Base-by-base conservation (phyloP, 106 monocot genomes). In the Gastrodia elata region DNA sequence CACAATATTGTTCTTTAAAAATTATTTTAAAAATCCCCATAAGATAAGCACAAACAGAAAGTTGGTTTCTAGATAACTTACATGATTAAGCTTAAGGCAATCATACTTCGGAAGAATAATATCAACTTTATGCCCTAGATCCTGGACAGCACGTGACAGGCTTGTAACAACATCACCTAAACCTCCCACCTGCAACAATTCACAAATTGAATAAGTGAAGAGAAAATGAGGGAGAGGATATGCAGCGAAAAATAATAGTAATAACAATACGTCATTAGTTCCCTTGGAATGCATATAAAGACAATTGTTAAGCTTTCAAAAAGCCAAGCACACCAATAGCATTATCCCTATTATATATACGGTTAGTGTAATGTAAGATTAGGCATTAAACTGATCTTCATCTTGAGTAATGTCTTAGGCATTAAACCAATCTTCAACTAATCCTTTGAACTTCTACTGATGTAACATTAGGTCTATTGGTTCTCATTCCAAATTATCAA, bases 111-210 rank as follows among this genome's bases (percentile, higher is more conserved):
- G 97, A 77, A 97, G 79, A 79, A 97, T 85, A 74, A 97, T 84
- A 40, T 92, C 86, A 52, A 97, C 90, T 38, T 52, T 83, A 76
- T 97, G 93, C 20, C 97, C 97, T 74, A 97, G 80, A 81, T 97
- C 97, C 77, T 87, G 90, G 71, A 97, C 90, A 77, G 97, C 97
- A 81, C 97, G 90, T 68, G 97, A 97, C 65, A 90, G 90, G 80
- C 97, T 88, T 70, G 97, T 97, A 77, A 97, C 97, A 76, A 97
- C 97, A 84, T 97, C 97, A 36, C 97, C 97, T 76, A 97, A 90
- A 40, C 97, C 97, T 74, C 97, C 97, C 14, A 97, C 93, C 97
- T 97, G 76, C 64, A 82, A 20, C 70, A 70, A 83, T 30, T 76
- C 42, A 38, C 39, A 55, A 59, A 61, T 71, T 65, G 33, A 40